These are phyloP conservation scores for Cajanus cajan DNA, from an alignment of 306 rosid genomes.

Conservation along the genomic window DNA sequence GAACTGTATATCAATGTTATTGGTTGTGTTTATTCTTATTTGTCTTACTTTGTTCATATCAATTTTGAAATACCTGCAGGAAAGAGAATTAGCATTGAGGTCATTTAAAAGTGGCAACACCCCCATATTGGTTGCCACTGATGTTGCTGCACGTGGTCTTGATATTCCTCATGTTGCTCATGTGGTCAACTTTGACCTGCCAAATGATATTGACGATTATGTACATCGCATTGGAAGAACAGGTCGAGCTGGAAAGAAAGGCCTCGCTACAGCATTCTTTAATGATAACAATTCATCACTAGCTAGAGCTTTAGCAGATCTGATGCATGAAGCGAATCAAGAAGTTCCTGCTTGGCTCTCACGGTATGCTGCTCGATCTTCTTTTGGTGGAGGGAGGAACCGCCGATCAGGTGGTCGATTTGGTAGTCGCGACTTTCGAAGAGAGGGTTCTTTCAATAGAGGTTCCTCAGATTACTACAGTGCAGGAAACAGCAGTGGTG, in stretches of 20 bases:
- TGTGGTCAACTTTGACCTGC: slow-evolving; percentile 83
- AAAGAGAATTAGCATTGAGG: slow-evolving; percentile 74
- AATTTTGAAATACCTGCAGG: slow-evolving; percentile 44
- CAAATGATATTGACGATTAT: slow-evolving; percentile 85
- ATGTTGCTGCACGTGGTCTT: slow-evolving; percentile 88
- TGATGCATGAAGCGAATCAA: slow-evolving; percentile 82
- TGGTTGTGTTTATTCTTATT: not conserved
- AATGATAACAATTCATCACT: slow-evolving; percentile 67
- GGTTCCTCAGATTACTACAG: slow-evolving; percentile 55
- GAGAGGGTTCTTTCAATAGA: slow-evolving; percentile 57
- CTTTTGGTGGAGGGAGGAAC: slow-evolving; percentile 64
- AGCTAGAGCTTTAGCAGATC: slow-evolving; percentile 72
- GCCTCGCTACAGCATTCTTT: slow-evolving; percentile 81
- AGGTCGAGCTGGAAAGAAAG: slow-evolving; percentile 83
- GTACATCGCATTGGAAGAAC: slow-evolving; percentile 88
- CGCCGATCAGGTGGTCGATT: slow-evolving; percentile 77
- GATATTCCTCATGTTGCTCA: slow-evolving; percentile 82
- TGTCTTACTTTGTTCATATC: not conserved
- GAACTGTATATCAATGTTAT: not conserved
- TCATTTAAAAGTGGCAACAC: slow-evolving; percentile 79
- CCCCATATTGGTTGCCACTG: slow-evolving; percentile 84
- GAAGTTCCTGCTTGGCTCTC: slow-evolving; percentile 82
- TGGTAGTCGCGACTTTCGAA: slow-evolving; percentile 78
- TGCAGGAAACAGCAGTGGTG: slow-evolving; percentile 51
- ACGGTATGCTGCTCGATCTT: slow-evolving; percentile 63